Evolutionary conservation across 2,329 filamentous ascomycete genomes (phyloP), one percentile per base, ranked within the genome.

Genomic region (Ceratocystis destructans): DNA sequence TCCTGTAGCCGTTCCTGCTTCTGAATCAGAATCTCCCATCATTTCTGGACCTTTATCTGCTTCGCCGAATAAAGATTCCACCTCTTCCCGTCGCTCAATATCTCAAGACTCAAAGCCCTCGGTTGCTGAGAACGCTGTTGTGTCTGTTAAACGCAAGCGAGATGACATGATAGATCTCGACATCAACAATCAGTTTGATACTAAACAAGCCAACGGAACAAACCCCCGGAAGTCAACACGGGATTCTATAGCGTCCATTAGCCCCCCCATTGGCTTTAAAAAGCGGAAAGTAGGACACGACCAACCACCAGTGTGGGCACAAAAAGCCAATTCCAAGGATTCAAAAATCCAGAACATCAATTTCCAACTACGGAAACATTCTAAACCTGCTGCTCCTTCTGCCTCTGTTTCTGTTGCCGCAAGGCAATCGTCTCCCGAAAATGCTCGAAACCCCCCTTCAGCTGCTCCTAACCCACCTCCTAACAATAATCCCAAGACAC

Each of bases 301-400:
- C 22, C 73, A 74, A 7, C 71, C 76, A 5, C 82, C 82, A 0
- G 68, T 77, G 1, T 84, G 80, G 80, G 82, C 81, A 0, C 77
- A 78, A 65, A 77, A 72, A 37, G 73, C 72, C 66, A 74, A 72
- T 64, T 70, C 66, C 22, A 75, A 72, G 64, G 75, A 73, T 68
- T 75, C 71, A 64, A 70, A 72, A 64, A 77, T 79, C 5, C 74
- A 71, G 50, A 74, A 77, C 46, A 74, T 75, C 65, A 82, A 83
- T 69, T 78, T 77, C 69, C 74, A 78, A 53, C 71, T 82, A 15
- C 79, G 78, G 67, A 77, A 77, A 64, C 73, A 8, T 69, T 71
- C 3, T 72, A 75, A 17, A 66, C 71, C 0, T 73, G 75, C 17
- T 61, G 74, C 48, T 80, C 6, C 55, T 17, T 79, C 64, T 77